These are phyloP conservation scores for Talaromyces trachyspermus DNA, from an alignment of 495 filamentous ascomycete genomes.

Conservation along the genomic window DNA sequence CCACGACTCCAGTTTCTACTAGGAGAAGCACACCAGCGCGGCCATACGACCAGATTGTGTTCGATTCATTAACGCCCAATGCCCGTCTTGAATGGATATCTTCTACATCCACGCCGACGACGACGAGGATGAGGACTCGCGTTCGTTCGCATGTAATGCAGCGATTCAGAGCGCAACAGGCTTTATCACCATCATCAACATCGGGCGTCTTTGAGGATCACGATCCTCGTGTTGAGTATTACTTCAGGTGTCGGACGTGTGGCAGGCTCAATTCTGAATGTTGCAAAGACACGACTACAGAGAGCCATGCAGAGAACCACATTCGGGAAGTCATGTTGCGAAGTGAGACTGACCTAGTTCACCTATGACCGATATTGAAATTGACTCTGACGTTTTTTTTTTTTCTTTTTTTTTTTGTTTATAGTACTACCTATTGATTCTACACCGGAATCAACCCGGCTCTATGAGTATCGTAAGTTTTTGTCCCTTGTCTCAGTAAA, in stretches of 20 bases:
- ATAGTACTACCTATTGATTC: background rate
- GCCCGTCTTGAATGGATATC: background rate
- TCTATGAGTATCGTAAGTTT: conserved; percentile 1
- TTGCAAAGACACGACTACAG: background rate
- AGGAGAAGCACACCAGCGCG: background rate
- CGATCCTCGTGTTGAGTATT: background rate
- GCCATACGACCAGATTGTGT: background rate
- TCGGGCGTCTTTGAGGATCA: background rate
- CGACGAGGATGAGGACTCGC: background rate
- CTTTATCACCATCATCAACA: background rate
- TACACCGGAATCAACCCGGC: background rate
- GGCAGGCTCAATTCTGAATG: background rate
- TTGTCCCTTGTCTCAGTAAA: background rate
- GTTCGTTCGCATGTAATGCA: conserved; percentile 2
- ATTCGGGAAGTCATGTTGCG: background rate
- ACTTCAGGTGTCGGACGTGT: background rate
- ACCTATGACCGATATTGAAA: background rate
- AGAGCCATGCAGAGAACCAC: background rate
- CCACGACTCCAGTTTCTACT: background rate
- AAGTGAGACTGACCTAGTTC: background rate
- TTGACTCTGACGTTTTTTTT: background rate
- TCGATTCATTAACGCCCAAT: background rate
- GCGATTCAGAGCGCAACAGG: background rate
- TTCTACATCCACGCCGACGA: background rate
- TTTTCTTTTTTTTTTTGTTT: background rate